phyloP scores from a whole-genome alignment of 495 filamentous ascomycete species.

The Aspergillus homomorphus region DNA sequence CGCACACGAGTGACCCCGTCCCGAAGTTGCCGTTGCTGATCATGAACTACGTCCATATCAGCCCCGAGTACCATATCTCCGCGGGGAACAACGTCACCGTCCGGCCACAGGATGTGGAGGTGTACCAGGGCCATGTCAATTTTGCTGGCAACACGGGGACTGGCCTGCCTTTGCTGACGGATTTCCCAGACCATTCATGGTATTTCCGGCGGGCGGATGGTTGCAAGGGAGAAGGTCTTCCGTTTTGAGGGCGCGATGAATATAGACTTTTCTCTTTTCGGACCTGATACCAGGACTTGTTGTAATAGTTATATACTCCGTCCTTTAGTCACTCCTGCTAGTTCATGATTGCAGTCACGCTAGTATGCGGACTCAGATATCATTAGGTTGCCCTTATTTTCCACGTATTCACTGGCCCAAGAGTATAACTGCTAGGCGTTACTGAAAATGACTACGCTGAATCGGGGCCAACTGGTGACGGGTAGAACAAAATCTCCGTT shows the following conservation, averaged over 20 bases:
- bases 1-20: slow-evolving; percentile 61
- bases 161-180: slow-evolving; percentile 14
- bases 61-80: slow-evolving; percentile 61
- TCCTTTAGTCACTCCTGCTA: too few relatives aligned
- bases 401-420: too few relatives aligned
- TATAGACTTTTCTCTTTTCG: too few relatives aligned
- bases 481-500: background rate
- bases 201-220: slow-evolving; percentile 42
- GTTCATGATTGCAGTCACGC: too few relatives aligned
- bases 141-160: slow-evolving; percentile 43
- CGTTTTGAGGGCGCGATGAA: background rate
- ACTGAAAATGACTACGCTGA: too few relatives aligned
- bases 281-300: too few relatives aligned
- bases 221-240: slow-evolving; percentile 23
- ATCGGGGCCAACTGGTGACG: too few relatives aligned
- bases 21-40: slow-evolving; percentile 56
- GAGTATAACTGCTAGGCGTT: too few relatives aligned
- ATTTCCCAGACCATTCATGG: slow-evolving; percentile 38
- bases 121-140: slow-evolving; percentile 30
- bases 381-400: too few relatives aligned
- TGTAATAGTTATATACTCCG: too few relatives aligned
- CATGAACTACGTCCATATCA: slow-evolving; percentile 57
- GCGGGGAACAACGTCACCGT: slow-evolving; percentile 33
- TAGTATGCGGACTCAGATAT: too few relatives aligned
- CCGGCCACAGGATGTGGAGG: slow-evolving; percentile 30